A percentile compares a stretch with the other conserved stretches of the same genome.
These are phyloP conservation scores for Saussurea involucrata DNA, from an alignment of 129 eudicot species.

Conservation along the genomic window DNA sequence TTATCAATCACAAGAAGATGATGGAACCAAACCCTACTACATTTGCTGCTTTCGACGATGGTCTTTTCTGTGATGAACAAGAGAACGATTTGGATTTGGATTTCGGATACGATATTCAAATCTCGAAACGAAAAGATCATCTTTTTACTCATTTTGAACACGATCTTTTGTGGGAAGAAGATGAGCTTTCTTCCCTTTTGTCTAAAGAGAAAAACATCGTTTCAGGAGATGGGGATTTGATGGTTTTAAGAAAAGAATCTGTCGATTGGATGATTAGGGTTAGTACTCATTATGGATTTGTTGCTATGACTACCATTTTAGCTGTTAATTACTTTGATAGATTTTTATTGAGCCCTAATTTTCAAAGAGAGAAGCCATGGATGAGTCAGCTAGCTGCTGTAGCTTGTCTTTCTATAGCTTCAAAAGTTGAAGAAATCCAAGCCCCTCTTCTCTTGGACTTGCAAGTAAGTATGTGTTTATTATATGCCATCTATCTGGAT, in stretches of 20 bases:
- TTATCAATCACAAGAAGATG: not conserved
- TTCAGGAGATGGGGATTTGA: slow-evolving; percentile 9
- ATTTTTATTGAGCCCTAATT: slow-evolving; percentile 47
- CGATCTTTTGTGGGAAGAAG: slow-evolving; percentile 29
- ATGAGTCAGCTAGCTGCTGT: slow-evolving; percentile 40
- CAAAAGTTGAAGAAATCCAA: slow-evolving; percentile 40
- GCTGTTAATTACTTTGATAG: slow-evolving; percentile 84
- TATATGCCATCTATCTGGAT: not conserved
- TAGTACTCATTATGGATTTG: slow-evolving; percentile 52
- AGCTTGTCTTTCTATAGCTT: slow-evolving; percentile 38
- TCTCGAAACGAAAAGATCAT: slow-evolving; percentile 18
- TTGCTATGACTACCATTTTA: slow-evolving; percentile 51
- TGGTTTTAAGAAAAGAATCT: slow-evolving; percentile 46
- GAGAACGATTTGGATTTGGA: slow-evolving; percentile 26
- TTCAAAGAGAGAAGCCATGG: slow-evolving; percentile 39
- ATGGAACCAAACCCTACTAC: slow-evolving; percentile 10
- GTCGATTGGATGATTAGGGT: slow-evolving; percentile 80
- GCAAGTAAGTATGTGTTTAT: slow-evolving; percentile 14
- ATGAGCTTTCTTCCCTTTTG: slow-evolving; percentile 23
- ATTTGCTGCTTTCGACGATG: slow-evolving; percentile 5
- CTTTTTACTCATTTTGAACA: slow-evolving; percentile 32
- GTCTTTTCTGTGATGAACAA: slow-evolving; percentile 33
- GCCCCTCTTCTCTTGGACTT: slow-evolving; percentile 27
- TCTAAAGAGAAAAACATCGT: slow-evolving; percentile 20
- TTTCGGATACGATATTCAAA: slow-evolving; percentile 14